Percentiles rank a stretch among this genome's conserved stretches.
These are phyloP conservation scores for Echeveria elegans DNA, from an alignment of 164 flowering plant species.

Conservation along the genomic window DNA sequence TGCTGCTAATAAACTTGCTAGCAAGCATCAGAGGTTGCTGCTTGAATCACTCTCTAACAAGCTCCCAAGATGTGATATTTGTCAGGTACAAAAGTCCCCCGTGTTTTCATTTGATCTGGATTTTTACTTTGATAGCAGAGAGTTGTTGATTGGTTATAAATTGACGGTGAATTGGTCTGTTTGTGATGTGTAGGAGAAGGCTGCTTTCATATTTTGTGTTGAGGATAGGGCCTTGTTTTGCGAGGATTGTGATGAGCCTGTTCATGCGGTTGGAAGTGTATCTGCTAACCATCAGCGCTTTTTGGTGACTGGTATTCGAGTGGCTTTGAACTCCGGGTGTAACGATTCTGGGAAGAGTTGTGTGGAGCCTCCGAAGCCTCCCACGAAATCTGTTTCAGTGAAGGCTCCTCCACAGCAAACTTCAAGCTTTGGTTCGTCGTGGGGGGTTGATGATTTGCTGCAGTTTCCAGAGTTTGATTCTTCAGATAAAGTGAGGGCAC, in stretches of 20 bases:
- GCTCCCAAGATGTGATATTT: background rate
- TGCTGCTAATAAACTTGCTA: constrained; percentile 94
- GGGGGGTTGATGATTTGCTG: background rate
- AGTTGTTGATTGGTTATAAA: background rate
- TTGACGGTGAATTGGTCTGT: too few relatives aligned
- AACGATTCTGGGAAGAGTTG: background rate
- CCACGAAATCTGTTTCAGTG: background rate
- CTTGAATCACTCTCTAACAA: background rate
- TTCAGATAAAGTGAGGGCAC: background rate
- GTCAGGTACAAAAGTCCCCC: background rate
- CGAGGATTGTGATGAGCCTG: background rate
- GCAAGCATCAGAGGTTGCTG: constrained; percentile 85
- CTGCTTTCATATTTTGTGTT: background rate
- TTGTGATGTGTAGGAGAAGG: background rate
- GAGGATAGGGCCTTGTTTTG: background rate
- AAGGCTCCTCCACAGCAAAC: background rate
- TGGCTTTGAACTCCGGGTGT: background rate
- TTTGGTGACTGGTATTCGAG: background rate
- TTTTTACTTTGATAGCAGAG: too few relatives aligned
- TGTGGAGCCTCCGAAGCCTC: background rate
- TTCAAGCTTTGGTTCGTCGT: background rate
- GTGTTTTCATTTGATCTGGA: background rate
- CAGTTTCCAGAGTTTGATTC: background rate
- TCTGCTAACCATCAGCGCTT: background rate
- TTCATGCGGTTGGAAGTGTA: background rate